phyloP scores from a whole-genome alignment of 2,329 filamentous ascomycete species.

The Graphiopsis chlorocephala region DNA sequence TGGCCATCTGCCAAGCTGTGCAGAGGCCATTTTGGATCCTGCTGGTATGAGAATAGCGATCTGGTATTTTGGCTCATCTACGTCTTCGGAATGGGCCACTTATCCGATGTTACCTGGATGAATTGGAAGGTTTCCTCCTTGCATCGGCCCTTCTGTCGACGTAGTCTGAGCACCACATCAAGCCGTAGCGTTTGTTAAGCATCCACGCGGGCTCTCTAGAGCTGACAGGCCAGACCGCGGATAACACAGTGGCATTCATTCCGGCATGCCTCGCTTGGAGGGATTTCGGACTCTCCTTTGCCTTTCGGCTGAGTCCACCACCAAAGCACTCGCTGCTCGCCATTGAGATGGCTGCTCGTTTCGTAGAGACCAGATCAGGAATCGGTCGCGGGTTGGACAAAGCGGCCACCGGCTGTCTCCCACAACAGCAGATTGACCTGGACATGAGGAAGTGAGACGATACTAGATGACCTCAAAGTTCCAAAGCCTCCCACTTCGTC shows the following conservation, averaged over 20 bases:
- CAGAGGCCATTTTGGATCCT: neutral
- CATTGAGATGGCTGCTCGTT: neutral
- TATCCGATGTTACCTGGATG: neutral
- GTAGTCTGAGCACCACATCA: neutral
- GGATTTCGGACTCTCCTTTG: neutral
- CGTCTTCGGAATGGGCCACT: neutral
- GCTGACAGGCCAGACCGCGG: neutral
- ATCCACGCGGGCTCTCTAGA: neutral
- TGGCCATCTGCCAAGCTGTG: neutral
- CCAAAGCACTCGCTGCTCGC: neutral
- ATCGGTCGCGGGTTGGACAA: neutral
- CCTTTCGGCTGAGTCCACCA: neutral
- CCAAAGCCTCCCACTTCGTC: conserved; percentile 16
- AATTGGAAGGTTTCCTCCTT: neutral
- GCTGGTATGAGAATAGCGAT: neutral
- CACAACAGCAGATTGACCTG: neutral
- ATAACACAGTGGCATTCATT: neutral
- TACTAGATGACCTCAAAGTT: neutral
- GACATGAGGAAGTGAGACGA: neutral
- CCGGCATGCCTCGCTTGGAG: neutral
- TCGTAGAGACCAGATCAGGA: too few species aligned
- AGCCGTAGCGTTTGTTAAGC: neutral
- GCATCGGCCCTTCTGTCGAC: neutral
- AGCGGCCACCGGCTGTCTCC: neutral
- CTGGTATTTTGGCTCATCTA: neutral